These are phyloP conservation scores for Cucurbita ficifolia DNA, from an alignment of 306 rosid genomes.

Conservation along the genomic window DNA sequence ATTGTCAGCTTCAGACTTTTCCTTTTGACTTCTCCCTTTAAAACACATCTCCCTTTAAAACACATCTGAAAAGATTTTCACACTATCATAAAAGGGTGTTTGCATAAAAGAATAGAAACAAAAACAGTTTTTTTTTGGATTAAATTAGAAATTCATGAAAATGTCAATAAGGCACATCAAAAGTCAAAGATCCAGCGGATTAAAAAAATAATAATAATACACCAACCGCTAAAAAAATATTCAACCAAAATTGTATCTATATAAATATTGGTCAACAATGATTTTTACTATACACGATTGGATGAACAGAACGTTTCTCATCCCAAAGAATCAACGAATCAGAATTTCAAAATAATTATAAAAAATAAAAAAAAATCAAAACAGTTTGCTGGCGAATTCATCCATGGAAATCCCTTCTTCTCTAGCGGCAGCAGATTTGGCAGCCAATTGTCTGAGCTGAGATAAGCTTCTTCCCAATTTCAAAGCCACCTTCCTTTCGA, in stretches of 20 bases:
- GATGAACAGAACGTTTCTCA: not conserved
- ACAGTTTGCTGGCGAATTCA: constrained; percentile 61
- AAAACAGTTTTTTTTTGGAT: too few species aligned
- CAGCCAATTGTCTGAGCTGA: constrained; percentile 31
- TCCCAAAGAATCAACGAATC: not conserved
- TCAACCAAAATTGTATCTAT: not conserved
- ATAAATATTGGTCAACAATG: not conserved
- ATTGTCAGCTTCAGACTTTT: too few species aligned
- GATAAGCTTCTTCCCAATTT: constrained; percentile 54
- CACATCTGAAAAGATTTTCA: too few species aligned
- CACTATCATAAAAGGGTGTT: too few species aligned
- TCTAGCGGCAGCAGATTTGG: constrained; percentile 29
- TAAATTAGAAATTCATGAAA: too few species aligned
- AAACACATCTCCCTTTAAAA: too few species aligned
- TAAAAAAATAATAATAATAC: too few species aligned
- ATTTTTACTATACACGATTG: not conserved
- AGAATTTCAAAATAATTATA: not conserved
- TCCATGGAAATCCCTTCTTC: constrained; percentile 24
- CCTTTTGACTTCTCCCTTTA: too few species aligned
- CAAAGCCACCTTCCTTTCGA: constrained; percentile 51
- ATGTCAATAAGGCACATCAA: too few species aligned
- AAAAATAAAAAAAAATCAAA: not conserved
- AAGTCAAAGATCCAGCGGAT: too few species aligned
- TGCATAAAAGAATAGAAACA: too few species aligned
- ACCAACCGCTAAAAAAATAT: not conserved